Evolutionary conservation across 306 rosid genomes (phyloP).

Genomic region (Senna siamea): DNA sequence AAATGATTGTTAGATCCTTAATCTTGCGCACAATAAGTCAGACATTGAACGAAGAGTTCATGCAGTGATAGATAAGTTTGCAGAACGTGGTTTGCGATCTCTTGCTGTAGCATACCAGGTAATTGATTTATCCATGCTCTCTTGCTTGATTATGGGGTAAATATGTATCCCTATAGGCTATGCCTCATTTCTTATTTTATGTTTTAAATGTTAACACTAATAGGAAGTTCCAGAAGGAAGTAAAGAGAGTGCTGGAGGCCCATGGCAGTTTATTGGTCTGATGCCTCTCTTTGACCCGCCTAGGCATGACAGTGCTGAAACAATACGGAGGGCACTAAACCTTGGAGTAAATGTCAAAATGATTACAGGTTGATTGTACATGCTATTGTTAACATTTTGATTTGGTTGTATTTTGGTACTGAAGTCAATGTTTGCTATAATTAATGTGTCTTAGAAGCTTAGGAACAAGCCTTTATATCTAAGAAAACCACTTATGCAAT

Average conservation of each 20-base stretch:
- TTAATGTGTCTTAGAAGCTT: neutral
- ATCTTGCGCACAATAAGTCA: constrained; percentile 89
- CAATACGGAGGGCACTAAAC: constrained; percentile 91
- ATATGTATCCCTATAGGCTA: neutral
- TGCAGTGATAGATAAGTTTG: constrained; percentile 92
- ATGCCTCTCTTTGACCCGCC: constrained; percentile 99
- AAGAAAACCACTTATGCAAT: constrained; percentile 9
- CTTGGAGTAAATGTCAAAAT: constrained; percentile 98
- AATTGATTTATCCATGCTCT: constrained; percentile 22
- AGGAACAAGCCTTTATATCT: constrained; percentile 5
- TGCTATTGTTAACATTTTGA: constrained; percentile 29
- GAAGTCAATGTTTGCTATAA: neutral
- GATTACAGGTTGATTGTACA: constrained; percentile 77
- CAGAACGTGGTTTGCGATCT: constrained; percentile 94
- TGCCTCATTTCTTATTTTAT: neutral
- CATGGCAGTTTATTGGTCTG: constrained; percentile 97
- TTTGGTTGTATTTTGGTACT: constrained; percentile 16
- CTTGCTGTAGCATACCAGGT: constrained; percentile 99
- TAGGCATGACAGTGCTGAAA: constrained; percentile 99
- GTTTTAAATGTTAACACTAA: constrained; percentile 21
- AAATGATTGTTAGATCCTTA: constrained; percentile 65
- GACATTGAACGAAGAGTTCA: constrained; percentile 94
- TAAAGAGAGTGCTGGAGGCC: constrained; percentile 90
- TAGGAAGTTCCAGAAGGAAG: constrained; percentile 97
- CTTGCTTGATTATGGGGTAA: constrained; percentile 21